A percentile compares a stretch with the other conserved stretches of the same genome.
Evolutionary conservation across 2,329 filamentous ascomycete genomes (phyloP).

Genomic region (Botrytis cinerea): DNA sequence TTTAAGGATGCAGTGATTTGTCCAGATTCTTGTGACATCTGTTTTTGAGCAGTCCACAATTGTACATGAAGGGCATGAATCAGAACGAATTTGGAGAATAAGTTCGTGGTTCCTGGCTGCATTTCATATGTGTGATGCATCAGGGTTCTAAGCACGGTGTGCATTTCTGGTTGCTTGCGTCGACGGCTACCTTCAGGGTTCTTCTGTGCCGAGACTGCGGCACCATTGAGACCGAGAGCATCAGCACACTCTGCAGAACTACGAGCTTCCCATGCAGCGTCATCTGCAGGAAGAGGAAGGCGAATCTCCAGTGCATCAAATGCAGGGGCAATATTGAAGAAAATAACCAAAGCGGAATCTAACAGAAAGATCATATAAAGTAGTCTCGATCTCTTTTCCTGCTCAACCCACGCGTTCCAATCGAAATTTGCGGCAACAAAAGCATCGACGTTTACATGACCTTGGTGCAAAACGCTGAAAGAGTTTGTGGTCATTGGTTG

Average conservation of each 20-base stretch:
- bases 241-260: conserved; percentile 61
- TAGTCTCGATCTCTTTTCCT: conserved; percentile 67
- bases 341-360: conserved; percentile 67
- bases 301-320: conserved; percentile 66
- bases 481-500: conserved; percentile 53
- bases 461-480: conserved; percentile 63
- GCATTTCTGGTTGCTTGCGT: conserved; percentile 64
- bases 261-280: conserved; percentile 71
- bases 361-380: conserved; percentile 66
- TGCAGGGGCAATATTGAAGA: conserved; percentile 67
- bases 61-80: conserved; percentile 68
- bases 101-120: conserved; percentile 66
- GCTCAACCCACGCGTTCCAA: conserved; percentile 68
- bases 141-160: conserved; percentile 61
- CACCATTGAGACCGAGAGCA: conserved; percentile 64
- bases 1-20: conserved; percentile 27
- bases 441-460: conserved; percentile 49
- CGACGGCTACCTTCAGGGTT: conserved; percentile 65
- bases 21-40: conserved; percentile 42
- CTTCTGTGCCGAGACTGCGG: conserved; percentile 52
- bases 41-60: conserved; percentile 54
- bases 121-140: conserved; percentile 61
- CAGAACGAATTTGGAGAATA: conserved; percentile 73
- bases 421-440: conserved; percentile 57
- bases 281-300: conserved; percentile 70